Conservation (phyloP, 768 basidiomycete species). For the Leucosporidium creatinivorum region DNA sequence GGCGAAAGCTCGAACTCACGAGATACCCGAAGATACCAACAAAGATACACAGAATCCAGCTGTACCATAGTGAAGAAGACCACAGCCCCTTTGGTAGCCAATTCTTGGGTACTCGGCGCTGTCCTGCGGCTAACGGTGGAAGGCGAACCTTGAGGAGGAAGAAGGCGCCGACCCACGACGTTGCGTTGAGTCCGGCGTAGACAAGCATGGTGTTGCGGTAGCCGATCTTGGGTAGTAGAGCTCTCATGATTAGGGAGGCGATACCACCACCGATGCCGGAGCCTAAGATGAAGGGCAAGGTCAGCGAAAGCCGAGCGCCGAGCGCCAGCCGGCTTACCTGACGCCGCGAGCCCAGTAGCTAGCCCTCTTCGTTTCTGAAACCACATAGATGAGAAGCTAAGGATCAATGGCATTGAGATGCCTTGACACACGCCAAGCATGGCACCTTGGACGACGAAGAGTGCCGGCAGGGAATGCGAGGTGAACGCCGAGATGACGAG, state of each 20-base stretch:
- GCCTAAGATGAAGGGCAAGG: constrained; percentile 22
- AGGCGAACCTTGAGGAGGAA: no score
- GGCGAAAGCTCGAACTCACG: no score
- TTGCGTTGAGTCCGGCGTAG: no score
- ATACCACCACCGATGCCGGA: constrained; percentile 38
- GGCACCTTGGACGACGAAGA: constrained; percentile 25
- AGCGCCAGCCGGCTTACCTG: no score
- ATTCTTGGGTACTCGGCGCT: no score
- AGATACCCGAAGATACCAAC: constrained; percentile 34
- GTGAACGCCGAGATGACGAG: constrained; percentile 9
- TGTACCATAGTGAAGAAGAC: background rate
- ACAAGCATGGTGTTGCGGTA: constrained; percentile 37
- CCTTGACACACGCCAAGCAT: constrained; percentile 3
- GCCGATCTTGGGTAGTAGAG: constrained; percentile 32
- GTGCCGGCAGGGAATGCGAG: constrained; percentile 13
- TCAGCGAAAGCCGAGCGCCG: no score
- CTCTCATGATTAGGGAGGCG: constrained; percentile 32
- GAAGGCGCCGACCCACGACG: no score
- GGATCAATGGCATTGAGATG: background rate
- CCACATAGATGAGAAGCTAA: constrained; percentile 31
- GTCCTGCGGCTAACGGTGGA: no score
- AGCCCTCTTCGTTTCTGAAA: constrained; percentile 37
- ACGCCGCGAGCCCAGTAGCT: constrained; percentile 35
- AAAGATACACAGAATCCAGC: constrained; percentile 10
- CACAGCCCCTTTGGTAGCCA: no score